Evolutionary conservation across 1,284 basidiomycete species (phyloP).

Genomic region (Thelephora terrestris): DNA sequence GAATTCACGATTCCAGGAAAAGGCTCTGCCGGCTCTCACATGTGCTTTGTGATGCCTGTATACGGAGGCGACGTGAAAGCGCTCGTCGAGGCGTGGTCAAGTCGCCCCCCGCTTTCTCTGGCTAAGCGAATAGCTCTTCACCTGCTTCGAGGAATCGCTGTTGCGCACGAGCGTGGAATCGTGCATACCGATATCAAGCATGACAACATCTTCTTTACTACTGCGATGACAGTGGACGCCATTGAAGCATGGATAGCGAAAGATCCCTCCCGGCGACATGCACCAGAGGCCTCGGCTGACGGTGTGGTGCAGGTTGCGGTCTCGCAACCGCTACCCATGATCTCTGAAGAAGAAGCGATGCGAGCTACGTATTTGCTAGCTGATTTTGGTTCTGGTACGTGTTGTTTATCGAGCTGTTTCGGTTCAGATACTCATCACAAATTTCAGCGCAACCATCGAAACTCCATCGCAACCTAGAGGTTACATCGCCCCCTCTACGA

Average conservation of each 20-base stretch:
- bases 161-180: too few species aligned
- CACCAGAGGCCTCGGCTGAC: background rate
- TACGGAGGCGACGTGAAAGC: too few species aligned
- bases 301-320: background rate
- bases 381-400: background rate
- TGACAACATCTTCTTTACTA: constrained; percentile 1
- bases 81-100: too few species aligned
- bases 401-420: background rate
- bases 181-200: constrained; percentile 4
- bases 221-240: background rate
- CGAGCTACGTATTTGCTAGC: background rate
- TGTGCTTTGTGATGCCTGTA: background rate
- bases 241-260: background rate
- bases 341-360: background rate
- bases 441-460: background rate
- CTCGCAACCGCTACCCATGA: background rate
- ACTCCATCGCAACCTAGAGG: background rate
- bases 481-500: background rate
- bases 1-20: background rate
- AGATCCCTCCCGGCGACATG: background rate
- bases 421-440: background rate
- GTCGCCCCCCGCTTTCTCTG: too few species aligned
- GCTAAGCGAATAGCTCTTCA: too few species aligned
- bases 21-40: background rate
- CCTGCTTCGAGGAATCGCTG: too few species aligned